These are phyloP conservation scores for Leccinum fuscescens DNA, from an alignment of 1,284 basidiomycete species.

Conservation along the genomic window DNA sequence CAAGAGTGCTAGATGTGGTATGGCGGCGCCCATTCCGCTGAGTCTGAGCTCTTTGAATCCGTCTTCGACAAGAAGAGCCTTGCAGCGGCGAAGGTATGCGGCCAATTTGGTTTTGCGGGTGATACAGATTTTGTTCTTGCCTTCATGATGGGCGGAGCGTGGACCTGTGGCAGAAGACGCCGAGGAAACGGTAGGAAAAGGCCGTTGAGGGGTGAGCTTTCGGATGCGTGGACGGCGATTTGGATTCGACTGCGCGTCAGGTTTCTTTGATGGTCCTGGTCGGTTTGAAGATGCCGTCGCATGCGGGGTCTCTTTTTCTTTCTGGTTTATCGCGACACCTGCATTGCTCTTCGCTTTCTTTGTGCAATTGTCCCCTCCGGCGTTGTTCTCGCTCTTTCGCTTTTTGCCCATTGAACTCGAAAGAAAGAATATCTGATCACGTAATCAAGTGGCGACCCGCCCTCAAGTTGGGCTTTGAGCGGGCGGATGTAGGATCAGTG, in stretches of 20 bases:
- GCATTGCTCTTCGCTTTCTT: conserved; percentile 21
- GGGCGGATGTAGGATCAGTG: conserved; percentile 12
- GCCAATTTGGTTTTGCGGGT: conserved; percentile 76
- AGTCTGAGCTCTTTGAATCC: conserved; percentile 80
- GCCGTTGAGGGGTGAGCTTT: conserved; percentile 69
- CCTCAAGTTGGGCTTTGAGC: conserved; percentile 23
- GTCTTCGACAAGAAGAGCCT: conserved; percentile 71
- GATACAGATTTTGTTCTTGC: conserved; percentile 79
- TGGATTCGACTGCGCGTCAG: conserved; percentile 3
- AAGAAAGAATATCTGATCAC: conserved; percentile 5
- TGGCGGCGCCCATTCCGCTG: conserved; percentile 84
- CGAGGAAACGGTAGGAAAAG: conserved; percentile 72
- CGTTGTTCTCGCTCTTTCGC: conserved; percentile 22
- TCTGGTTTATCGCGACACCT: not conserved
- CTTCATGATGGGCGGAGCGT: conserved; percentile 62
- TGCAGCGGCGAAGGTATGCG: conserved; percentile 77
- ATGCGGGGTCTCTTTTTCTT: conserved; percentile 3
- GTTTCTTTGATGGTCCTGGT: conserved; percentile 5
- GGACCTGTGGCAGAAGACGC: conserved; percentile 78
- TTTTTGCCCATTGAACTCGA: conserved; percentile 20
- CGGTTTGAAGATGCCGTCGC: not conserved
- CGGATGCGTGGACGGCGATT: conserved; percentile 42
- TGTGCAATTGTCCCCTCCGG: not conserved
- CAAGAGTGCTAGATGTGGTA: conserved; percentile 76
- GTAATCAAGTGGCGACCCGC: conserved; percentile 15